phyloP scores from a whole-genome alignment of 306 rosid species.

The Citrullus amarus region DNA sequence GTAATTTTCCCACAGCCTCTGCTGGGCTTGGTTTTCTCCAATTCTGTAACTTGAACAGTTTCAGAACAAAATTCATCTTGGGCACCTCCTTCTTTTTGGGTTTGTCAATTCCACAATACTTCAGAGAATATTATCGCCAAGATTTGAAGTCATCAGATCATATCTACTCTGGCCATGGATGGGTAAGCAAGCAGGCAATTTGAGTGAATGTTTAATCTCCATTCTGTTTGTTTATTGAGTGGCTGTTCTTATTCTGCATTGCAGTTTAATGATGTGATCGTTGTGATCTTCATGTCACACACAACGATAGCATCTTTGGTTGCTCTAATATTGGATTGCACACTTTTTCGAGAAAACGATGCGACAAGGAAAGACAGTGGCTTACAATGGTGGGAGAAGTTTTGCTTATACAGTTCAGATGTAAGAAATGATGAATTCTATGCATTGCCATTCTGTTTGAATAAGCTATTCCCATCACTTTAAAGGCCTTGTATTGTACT shows the following conservation, averaged over 20 bases:
- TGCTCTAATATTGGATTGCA: slow-evolving; percentile 47
- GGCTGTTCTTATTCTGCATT: neutral
- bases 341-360: slow-evolving; percentile 36
- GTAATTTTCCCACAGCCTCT: slow-evolving; percentile 38
- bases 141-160: slow-evolving; percentile 15
- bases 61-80: slow-evolving; percentile 61
- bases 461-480: slow-evolving; percentile 39
- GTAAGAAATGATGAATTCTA: slow-evolving; percentile 62
- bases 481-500: slow-evolving; percentile 5
- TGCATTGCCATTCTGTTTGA: slow-evolving; percentile 40
- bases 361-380: slow-evolving; percentile 36
- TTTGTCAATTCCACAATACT: slow-evolving; percentile 71
- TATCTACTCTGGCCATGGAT: slow-evolving; percentile 26
- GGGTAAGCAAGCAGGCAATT: slow-evolving; percentile 46
- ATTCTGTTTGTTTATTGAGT: neutral
- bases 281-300: slow-evolving; percentile 59
- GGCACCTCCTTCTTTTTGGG: slow-evolving; percentile 78
- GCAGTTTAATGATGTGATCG: slow-evolving; percentile 41
- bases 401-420: slow-evolving; percentile 43
- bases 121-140: slow-evolving; percentile 46
- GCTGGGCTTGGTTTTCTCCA: slow-evolving; percentile 78
- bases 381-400: slow-evolving; percentile 66
- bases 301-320: slow-evolving; percentile 55
- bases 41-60: slow-evolving; percentile 75
- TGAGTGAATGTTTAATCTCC: neutral